Base-by-base conservation (phyloP, 768 basidiomycete genomes). In the Pleurotus pulmonarius region DNA sequence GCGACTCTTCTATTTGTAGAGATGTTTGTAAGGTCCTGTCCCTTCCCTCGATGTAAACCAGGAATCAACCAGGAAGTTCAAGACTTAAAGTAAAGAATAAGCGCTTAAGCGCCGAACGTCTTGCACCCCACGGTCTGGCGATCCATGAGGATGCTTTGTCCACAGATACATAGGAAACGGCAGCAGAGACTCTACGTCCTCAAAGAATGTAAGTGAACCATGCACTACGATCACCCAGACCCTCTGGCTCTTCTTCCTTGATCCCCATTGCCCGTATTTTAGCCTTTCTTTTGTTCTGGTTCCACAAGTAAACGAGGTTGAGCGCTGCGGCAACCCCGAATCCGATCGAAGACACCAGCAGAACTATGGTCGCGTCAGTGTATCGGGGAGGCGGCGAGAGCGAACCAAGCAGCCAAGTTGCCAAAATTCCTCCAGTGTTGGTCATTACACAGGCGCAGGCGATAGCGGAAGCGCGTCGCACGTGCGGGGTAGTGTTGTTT, bases 381-480 rank as follows among this genome's bases (percentile, higher is more conserved):
- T 74, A 78, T 13, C 68, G 58, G 37, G 75, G 76, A 2, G 69
- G 64, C 4, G 67, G 63, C 15, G 73, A 73, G 48, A 75, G 58
- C 9, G 66, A 60, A 13, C 73, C 74, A 45, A 77, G 64, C 18
- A 74, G 68, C 76, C 77, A 78, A 3, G 74, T 79, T 3, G 73
- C 64, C 43, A 77, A 69, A 39, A 79, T 74, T 8, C 72, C 74
- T 48, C 75, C 74, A 4, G 64, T 39, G 51, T 73, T 75, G 12
- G 69, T 71, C 58, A 70, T 62, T 47, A 70, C 68, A 38, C 70
- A 69, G 2, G 65, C 65, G 6, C 73, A 57, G n/a, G 74, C 75
- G 34, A 77, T 41, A n/a, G 69, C 60, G 0, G 77, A 73, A 16
- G 75, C 77, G 13, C 75, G 71, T 44, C 72, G 63, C 49, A 66